Base-by-base conservation (phyloP, 1,284 basidiomycete species). In the Malassezia caprae region DNA sequence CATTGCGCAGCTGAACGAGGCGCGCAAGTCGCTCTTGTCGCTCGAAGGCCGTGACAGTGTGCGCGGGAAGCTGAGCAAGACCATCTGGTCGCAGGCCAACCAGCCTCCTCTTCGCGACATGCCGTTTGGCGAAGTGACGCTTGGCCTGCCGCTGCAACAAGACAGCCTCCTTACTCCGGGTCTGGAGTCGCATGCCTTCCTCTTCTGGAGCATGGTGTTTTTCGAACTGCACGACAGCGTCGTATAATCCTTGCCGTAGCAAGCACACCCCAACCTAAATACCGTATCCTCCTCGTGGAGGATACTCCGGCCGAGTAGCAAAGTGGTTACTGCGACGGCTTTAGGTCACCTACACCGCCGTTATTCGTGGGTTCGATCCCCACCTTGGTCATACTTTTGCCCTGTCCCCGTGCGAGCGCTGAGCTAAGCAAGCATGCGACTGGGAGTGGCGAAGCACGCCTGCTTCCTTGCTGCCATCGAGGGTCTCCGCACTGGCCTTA, bases 1-100 rank as follows among this genome's bases (percentile, higher is more conserved):
- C 12, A 63, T 72, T 26, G 56, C 60, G 3, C 65, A 68, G 59
- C 54, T 72, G 27, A 70, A 70, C 56, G 26, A 50, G 17, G 69
- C 69, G 7, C 63, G 67, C 31, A 47, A 40, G 12, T 62, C 66
- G 11, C 59, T 57, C 4, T 40, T 70, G 8, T 43, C 56, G 0
- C 58, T 67, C 1, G 55, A 60, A 6, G 64, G 64, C 3, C 59
- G 60, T 24, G 68, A 69, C 30, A 51, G 62, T 13, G 62, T 64
- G 39, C 68, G 67, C 49, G 68, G 69, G 8, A 48, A 53, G 45
- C 24, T 35, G 11, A 31, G 58, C 48, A 57, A 64, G 17, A 47
- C 12, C 12, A 23, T 52, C 19, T 57, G 55, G 49, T 26, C 43
- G 2, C 7, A 39, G 17, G 4, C 13, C 8, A 28, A 17, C 13